These are phyloP conservation scores for Fusarium mangiferae DNA, from an alignment of 2,329 filamentous ascomycete genomes.

Conservation along the genomic window DNA sequence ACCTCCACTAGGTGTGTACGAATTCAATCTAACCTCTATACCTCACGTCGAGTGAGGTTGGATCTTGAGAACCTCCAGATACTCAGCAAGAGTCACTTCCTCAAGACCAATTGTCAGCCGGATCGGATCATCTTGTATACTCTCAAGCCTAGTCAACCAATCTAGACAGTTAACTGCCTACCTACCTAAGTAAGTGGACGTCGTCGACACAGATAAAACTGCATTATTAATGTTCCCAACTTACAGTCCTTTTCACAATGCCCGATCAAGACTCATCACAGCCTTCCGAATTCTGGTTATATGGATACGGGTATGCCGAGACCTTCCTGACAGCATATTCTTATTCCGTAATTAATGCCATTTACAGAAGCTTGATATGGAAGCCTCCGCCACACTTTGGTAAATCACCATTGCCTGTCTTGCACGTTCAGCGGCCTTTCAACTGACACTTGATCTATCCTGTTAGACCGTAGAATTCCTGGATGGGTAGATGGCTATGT, in stretches of 20 bases:
- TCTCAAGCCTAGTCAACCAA: background rate
- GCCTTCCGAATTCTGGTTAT: slow-evolving; percentile 85
- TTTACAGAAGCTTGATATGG: slow-evolving; percentile 86
- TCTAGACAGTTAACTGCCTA: background rate
- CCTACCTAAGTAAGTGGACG: background rate
- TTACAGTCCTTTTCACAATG: slow-evolving; percentile 47
- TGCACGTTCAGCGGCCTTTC: background rate
- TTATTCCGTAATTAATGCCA: slow-evolving; percentile 6
- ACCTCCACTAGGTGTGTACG: slow-evolving; percentile 7
- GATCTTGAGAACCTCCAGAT: background rate
- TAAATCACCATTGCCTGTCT: slow-evolving; percentile 68
- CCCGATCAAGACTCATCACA: slow-evolving; percentile 47
- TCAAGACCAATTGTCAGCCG: background rate
- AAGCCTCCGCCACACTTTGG: slow-evolving; percentile 97
- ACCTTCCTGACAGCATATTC: slow-evolving; percentile 9
- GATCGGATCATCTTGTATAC: background rate
- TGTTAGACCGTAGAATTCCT: slow-evolving; percentile 80
- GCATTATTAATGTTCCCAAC: slow-evolving; percentile 27
- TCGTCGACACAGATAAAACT: background rate
- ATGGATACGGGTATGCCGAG: slow-evolving; percentile 85
- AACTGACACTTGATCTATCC: slow-evolving; percentile 2
- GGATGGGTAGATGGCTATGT: slow-evolving; percentile 96
- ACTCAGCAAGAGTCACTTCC: background rate
- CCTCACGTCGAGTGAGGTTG: background rate
- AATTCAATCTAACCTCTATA: background rate